Evolutionary conservation across 2,329 filamentous ascomycete genomes (phyloP), one percentile per base, ranked within the genome.

Genomic region (Pestalotiopsis sp.): DNA sequence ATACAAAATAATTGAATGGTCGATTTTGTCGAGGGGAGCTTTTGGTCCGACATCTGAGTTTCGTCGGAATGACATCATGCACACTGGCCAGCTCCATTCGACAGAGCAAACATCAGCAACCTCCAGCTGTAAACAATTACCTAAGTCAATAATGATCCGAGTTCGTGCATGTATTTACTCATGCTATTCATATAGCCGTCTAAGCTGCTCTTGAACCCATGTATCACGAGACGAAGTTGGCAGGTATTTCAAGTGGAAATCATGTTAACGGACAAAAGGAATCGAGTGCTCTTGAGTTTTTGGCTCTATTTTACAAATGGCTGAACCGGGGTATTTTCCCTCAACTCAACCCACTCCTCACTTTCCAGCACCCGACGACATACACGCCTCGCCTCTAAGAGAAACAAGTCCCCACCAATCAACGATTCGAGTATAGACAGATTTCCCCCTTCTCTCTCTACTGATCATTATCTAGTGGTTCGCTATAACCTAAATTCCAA

Each of bases 221-320:
- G 11, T 49, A 4, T 49, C 41, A n/a, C 41, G n/a, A n/a, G 7
- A n/a, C 41, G 17, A 4, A 58, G 25, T 14, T 13, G 20, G 56
- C 23, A 61, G 31, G 17, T 14, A 61, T 11, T 38, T 38, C 20
- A 31, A 25, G 14, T 59, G 23, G n/a, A 49, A 64, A 39, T 27
- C 62, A 39, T 20, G 65, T 71, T 74, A 76, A 74, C 78, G 78
- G 81, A 87, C 85, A 86, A 87, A 88, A 83, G 83, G 83, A 88
- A 89, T 86, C 82, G 83, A 87, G 85, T 86, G 84, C 84, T 87
- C 84, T 88, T 87, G 85, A 87, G 85, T 85, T 84, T 85, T 85
- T 78, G 81, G 82, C 86, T 88, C 86, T 88, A 88, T 86, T 88
- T 89, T 89, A 89, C 86, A 89, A 49, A 83, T 83, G 83, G 82